Evolutionary conservation across 1,139 yeast species (phyloP), one percentile per base, ranked within the genome.

Genomic region (Yamadazyma siamensis): DNA sequence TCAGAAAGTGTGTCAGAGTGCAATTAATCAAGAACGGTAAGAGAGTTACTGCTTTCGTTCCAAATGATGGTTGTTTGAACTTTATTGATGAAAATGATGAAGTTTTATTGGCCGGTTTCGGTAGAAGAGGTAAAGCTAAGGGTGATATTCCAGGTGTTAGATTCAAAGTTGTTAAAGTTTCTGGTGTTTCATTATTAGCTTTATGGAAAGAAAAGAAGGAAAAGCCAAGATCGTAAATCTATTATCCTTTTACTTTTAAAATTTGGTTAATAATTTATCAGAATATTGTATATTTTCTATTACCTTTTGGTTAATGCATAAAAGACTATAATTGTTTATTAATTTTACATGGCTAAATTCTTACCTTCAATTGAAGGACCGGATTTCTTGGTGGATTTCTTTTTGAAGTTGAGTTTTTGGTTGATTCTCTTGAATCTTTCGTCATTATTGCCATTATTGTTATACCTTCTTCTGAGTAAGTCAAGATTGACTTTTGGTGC

Each of bases 131-230:
- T 80, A 91, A 91, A 84, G 98, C 99, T 71, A 94, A 94, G 95
- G 98, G 99, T 83, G 98, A 91, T 88, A 89, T 91, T 67, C 98
- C 98, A 75, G 98, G 98, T 86, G 98, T 91, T 69, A 89, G 98
- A 84, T 91, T 91, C 87, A 91, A 91, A 87, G 97, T 91, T 70
- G 98, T 94, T 71, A 94, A 94, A 82, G 99, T 94, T 59, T 87
- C 98, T 59, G 98, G 98, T 85, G 98, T 94, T 65, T 91, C 98
- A 60, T 83, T 94, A 74, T 81, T 89, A 70, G 98, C 99, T 67
- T 83, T 94, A 74, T 94, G 96, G 97, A 91, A 89, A 82, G 98
- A 94, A 82, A 94, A 94, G 97, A 91, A 91, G 87, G 99, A 94
- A 82, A 94, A 94, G 89, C 98, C 98, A 80, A 88, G 97, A 82